Evolutionary conservation across 208 protist species (phyloP).

Genomic region (Leishmania gerbilli): DNA sequence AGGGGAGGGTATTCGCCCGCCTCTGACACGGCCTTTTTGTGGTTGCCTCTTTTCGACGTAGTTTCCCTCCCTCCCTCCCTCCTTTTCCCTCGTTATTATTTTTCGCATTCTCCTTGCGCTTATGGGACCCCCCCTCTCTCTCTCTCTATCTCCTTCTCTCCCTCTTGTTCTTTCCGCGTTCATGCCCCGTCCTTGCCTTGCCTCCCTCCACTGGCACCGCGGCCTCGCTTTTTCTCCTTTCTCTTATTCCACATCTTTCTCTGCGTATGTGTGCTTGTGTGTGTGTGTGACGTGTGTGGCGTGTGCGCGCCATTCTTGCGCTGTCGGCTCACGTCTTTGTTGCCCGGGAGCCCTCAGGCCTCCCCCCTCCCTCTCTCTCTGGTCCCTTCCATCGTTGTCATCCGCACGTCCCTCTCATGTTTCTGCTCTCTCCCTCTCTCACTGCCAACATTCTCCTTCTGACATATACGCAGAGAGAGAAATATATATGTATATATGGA

Average conservation of each 20-base stretch:
- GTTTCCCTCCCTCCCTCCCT: neutral
- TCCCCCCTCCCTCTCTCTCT: neutral
- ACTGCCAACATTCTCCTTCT: neutral
- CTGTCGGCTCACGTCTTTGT: neutral
- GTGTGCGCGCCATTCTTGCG: neutral
- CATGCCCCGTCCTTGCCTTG: neutral
- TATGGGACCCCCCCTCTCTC: neutral
- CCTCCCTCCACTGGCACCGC: neutral
- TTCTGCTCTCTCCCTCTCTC: neutral
- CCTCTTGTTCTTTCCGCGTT: slow-evolving; percentile 7
- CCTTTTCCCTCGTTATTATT: neutral
- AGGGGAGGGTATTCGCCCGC: neutral
- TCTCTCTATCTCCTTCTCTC: neutral
- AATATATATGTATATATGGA: neutral
- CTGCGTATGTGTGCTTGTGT: neutral
- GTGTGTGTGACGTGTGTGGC: neutral
- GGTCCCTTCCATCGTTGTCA: neutral
- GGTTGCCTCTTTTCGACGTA: neutral
- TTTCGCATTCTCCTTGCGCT: slow-evolving; percentile 10
- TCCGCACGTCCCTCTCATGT: neutral
- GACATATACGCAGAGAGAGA: neutral
- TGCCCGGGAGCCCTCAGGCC: neutral
- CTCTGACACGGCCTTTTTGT: neutral
- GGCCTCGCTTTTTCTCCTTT: neutral
- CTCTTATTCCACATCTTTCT: neutral